Evolutionary conservation across 345 rosid genomes (phyloP), one percentile per base, ranked within the genome.

Genomic region (Linum lewisii): DNA sequence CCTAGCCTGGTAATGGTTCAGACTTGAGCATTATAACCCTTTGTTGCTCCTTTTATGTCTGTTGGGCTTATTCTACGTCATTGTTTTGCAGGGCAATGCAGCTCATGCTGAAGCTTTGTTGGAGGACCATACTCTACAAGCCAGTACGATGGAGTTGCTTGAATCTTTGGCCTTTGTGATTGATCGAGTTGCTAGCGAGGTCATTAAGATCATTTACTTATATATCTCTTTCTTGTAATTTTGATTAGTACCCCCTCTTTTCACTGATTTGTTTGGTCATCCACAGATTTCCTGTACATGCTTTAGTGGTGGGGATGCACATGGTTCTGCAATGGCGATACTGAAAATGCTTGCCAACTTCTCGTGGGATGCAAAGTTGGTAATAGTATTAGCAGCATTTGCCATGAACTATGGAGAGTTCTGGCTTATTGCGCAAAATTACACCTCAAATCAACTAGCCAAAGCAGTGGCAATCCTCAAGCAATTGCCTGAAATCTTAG

Each of bases 121-220:
- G 47, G 92, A 82, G 38, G 80, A 84, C 6, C 75, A 63, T 66
- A 63, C 71, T 37, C 68, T 65, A 63, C 72, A 66, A 20, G 51
- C 51, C 60, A 32, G 51, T 52, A 61, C 54, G 57, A 21, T 42
- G 3, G 63, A 62, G 32, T 24, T 66, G 69, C 68, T 83, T 54
- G 88, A 79, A 42, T 70, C 74, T 51, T 64, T 80, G 53, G 78
- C 83, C 1, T 81, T 58, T 49, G 72, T 78, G 72, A 84, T 90
- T 37, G 85, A 90, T 34, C 79, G 82, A 68, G 76, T 90, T 63
- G 63, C 85, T 22, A 69, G 78, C 55, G 88, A 87, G 96, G 94
- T 88, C 32, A 55, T 23, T 1, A 2, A 1, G 24, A 50, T 8
- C 18, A 18, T 19, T 13, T 57, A 45, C 3, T 25, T 25, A 6